Conservation (phyloP, 2,329 filamentous ascomycete species). For the Botrytis cinerea region DNA sequence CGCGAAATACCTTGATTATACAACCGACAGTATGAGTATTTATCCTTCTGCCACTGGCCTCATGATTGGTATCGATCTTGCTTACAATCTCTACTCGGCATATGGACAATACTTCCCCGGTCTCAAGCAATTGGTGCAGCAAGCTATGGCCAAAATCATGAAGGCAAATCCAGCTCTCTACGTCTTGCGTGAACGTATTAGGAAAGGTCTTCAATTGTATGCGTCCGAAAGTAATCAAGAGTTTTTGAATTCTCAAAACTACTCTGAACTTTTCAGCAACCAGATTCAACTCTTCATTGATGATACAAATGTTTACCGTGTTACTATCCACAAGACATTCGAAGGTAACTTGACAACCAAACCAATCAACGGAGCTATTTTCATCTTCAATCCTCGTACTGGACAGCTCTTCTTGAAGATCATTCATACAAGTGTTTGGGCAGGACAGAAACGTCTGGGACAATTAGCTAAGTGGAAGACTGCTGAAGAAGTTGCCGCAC, state of each 20-base stretch:
- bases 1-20: constrained; percentile 98
- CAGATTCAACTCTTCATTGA: constrained; percentile 99
- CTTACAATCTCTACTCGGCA: constrained; percentile 97
- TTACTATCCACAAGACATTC: constrained; percentile 99
- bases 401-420: constrained; percentile 98
- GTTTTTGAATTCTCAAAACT: constrained; percentile 98
- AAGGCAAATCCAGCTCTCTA: constrained; percentile 98
- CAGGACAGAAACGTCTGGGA: constrained; percentile 97
- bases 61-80: constrained; percentile 97
- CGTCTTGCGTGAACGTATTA: constrained; percentile 93
- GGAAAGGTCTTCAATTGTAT: constrained; percentile 96
- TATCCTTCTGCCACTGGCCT: constrained; percentile 95
- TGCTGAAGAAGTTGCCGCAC: constrained; percentile 96
- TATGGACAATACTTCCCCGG: constrained; percentile 99
- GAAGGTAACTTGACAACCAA: constrained; percentile 99
- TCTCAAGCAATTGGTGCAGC: constrained; percentile 90
- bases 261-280: constrained; percentile 98
- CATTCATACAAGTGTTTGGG: constrained; percentile 99
- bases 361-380: constrained; percentile 98
- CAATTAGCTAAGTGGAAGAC: constrained; percentile 99
- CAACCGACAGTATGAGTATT: constrained; percentile 97
- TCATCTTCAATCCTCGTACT: constrained; percentile 99
- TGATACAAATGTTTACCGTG: constrained; percentile 98
- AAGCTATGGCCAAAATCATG: constrained; percentile 99
- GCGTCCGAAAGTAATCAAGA: constrained; percentile 99